Conservation (phyloP, 2,329 filamentous ascomycete genomes). For the Diaporthe citri region DNA sequence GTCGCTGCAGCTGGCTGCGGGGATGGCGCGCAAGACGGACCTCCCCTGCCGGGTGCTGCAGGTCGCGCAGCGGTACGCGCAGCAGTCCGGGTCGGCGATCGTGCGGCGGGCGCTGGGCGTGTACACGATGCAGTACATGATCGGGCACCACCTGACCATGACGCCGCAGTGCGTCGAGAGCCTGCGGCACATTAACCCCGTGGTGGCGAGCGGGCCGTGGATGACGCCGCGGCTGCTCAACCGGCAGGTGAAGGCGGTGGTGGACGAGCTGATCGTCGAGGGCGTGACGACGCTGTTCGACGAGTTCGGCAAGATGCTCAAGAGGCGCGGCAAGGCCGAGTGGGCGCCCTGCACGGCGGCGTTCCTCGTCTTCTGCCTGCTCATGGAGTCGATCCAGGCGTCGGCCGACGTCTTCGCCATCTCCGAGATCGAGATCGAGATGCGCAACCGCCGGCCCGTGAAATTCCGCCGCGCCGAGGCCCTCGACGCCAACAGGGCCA, state of each 20-base stretch:
- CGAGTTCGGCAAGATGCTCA: constrained; percentile 65
- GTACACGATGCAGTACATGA: constrained; percentile 69
- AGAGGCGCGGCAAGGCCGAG: constrained; percentile 64
- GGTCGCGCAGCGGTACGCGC: constrained; percentile 62
- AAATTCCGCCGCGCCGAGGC: constrained; percentile 58
- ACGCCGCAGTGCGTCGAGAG: constrained; percentile 58
- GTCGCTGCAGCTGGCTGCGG: constrained; percentile 64
- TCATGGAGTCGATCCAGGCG: constrained; percentile 69
- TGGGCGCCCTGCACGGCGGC: constrained; percentile 70
- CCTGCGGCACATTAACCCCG: constrained; percentile 56
- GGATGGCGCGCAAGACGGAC: constrained; percentile 55
- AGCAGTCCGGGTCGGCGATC: constrained; percentile 61
- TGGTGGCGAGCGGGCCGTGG: constrained; percentile 58
- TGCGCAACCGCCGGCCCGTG: constrained; percentile 53
- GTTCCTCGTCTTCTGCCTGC: constrained; percentile 68
- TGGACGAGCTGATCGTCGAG: constrained; percentile 66
- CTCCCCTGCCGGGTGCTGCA: constrained; percentile 61
- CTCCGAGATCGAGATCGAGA: constrained; percentile 63
- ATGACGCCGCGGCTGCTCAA: constrained; percentile 67
- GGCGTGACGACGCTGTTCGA: constrained; percentile 67
- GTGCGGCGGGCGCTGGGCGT: constrained; percentile 66
- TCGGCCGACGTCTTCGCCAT: constrained; percentile 66
- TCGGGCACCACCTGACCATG: constrained; percentile 67
- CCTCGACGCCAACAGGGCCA: constrained; percentile 61
- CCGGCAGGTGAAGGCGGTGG: constrained; percentile 68